Conservation (phyloP, 331 rosid genomes). For the Spiraea crenata region DNA sequence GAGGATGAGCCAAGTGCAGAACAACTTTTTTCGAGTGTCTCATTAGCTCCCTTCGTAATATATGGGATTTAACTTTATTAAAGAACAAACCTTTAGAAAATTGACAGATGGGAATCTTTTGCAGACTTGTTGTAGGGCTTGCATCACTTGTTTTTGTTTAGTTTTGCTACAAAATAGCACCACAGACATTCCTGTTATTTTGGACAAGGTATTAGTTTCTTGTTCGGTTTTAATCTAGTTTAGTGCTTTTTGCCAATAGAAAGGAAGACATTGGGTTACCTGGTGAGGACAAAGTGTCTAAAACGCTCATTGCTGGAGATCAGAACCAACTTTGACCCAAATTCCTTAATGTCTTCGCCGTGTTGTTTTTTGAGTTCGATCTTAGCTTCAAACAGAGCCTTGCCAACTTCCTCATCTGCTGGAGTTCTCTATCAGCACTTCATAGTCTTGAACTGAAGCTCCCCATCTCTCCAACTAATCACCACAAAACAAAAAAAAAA, state of each 20-base stretch:
- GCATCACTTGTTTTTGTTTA: slow-evolving; percentile 47
- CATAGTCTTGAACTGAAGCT: slow-evolving; percentile 81
- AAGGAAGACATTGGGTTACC: slow-evolving; percentile 39
- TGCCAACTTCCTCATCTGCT: slow-evolving; percentile 78
- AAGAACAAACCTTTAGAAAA: slow-evolving; percentile 75
- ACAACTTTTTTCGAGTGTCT: too few relatives aligned
- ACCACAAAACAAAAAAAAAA: slow-evolving; percentile 12
- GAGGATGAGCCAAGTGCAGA: too few relatives aligned
- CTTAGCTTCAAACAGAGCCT: slow-evolving; percentile 75
- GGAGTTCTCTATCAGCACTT: slow-evolving; percentile 73
- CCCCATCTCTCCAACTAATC: slow-evolving; percentile 83
- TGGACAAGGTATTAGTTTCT: slow-evolving; percentile 1
- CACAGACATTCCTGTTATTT: slow-evolving; percentile 70
- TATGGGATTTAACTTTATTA: neutral
- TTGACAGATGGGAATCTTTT: slow-evolving; percentile 73
- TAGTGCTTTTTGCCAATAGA: neutral
- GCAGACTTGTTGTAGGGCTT: slow-evolving; percentile 64
- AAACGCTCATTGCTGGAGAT: slow-evolving; percentile 73
- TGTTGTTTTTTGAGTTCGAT: slow-evolving; percentile 56
- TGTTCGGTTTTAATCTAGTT: neutral
- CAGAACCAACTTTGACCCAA: slow-evolving; percentile 67
- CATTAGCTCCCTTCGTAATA: too few relatives aligned
- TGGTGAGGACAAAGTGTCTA: slow-evolving; percentile 70
- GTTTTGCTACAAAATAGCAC: slow-evolving; percentile 70
- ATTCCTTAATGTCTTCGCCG: slow-evolving; percentile 68